Evolutionary conservation across 495 filamentous ascomycete genomes (phyloP).

Genomic region (Acidomyces sp.): DNA sequence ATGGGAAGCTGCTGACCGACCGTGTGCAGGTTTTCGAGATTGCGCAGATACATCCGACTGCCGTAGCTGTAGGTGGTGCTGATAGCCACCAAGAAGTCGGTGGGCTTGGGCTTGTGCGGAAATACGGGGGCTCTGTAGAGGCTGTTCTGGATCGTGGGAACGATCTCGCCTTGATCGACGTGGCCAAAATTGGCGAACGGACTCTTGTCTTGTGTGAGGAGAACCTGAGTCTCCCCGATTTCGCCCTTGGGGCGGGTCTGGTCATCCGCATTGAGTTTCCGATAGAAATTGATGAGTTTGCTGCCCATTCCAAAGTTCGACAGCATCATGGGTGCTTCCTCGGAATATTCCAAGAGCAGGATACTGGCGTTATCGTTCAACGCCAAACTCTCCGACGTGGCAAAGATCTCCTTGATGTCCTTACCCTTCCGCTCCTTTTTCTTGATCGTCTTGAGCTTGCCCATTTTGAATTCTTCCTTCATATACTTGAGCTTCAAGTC

Average conservation of each 20-base stretch:
- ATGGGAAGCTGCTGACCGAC: conserved; percentile 89
- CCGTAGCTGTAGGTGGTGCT: conserved; percentile 62
- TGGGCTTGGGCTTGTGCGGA: conserved; percentile 61
- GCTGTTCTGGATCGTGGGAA: conserved; percentile 79
- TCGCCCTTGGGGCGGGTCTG: conserved; percentile 57
- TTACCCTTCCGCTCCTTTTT: conserved; percentile 67
- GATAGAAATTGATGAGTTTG: conserved; percentile 90
- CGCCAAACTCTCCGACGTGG: conserved; percentile 59
- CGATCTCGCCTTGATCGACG: conserved; percentile 76
- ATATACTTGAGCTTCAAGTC: conserved; percentile 41
- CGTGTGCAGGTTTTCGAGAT: conserved; percentile 75
- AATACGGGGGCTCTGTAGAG: conserved; percentile 95
- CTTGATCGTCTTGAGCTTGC: conserved; percentile 55
- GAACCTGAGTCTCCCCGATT: conserved; percentile 71
- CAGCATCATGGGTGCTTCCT: conserved; percentile 79
- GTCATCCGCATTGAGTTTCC: conserved; percentile 71
- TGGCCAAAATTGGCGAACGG: conserved; percentile 92
- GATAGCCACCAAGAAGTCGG: conserved; percentile 78
- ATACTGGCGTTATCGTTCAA: conserved; percentile 77
- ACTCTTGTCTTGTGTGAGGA: conserved; percentile 85
- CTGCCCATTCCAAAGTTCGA: conserved; percentile 97
- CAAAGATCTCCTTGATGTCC: conserved; percentile 60
- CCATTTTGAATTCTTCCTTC: conserved; percentile 35
- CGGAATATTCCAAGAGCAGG: conserved; percentile 85
- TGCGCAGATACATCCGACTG: conserved; percentile 64